phyloP scores from a whole-genome alignment of 306 rosid genomes.

The Herpetospermum pedunculosum region DNA sequence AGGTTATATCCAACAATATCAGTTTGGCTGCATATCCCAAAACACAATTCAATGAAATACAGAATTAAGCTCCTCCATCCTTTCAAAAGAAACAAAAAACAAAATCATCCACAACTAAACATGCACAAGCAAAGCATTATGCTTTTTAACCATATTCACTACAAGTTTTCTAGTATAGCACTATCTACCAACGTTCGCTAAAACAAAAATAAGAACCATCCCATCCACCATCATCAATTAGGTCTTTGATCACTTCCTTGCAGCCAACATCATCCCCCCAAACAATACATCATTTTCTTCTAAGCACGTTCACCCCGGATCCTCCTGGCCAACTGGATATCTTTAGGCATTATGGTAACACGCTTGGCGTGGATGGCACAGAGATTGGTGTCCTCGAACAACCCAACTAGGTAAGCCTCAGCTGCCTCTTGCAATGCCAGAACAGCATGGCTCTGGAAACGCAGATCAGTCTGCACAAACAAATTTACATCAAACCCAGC shows the following conservation, averaged over 20 bases:
- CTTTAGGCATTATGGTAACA: conserved; percentile 91
- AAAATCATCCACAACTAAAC: background rate
- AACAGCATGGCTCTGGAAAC: conserved; percentile 95
- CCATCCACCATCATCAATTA: background rate
- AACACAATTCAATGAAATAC: conserved; percentile 2
- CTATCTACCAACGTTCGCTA: background rate
- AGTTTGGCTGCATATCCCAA: conserved; percentile 34
- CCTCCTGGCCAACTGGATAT: conserved; percentile 83
- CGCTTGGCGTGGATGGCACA: conserved; percentile 95
- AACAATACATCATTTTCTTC: background rate
- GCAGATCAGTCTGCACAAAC: conserved; percentile 64
- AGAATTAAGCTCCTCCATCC: conserved; percentile 3
- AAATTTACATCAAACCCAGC: background rate
- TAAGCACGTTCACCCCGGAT: conserved; percentile 91
- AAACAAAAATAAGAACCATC: background rate
- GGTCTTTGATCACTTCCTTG: conserved; percentile 14
- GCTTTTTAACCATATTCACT: conserved; percentile 2
- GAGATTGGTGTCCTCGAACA: conserved; percentile 81
- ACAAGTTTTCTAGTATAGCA: background rate
- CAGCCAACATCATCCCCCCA: conserved; percentile 30
- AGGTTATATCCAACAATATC: conserved; percentile 23
- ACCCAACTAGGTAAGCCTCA: conserved; percentile 82
- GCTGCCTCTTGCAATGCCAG: conserved; percentile 91
- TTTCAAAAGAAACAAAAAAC: background rate
- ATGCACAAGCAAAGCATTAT: background rate